phyloP scores from a whole-genome alignment of 2,329 filamentous ascomycete species.

The Tolypocladium tropicale region DNA sequence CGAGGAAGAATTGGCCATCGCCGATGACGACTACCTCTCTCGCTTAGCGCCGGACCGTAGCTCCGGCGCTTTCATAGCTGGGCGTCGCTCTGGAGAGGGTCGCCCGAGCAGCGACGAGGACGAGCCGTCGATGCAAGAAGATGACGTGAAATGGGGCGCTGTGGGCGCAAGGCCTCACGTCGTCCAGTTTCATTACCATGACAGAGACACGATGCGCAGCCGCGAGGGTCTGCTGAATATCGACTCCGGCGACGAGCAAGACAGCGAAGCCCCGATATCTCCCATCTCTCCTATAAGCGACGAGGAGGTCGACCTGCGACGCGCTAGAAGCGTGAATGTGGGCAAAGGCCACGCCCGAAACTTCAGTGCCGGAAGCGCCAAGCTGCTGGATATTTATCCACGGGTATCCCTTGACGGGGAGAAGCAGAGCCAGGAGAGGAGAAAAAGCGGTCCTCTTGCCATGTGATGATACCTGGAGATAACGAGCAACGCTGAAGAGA shows the following conservation, averaged over 20 bases:
- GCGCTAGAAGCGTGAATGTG: slow-evolving; percentile 62
- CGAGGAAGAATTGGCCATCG: slow-evolving; percentile 53
- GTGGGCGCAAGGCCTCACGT: slow-evolving; percentile 41
- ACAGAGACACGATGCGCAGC: slow-evolving; percentile 37
- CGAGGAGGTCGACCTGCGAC: slow-evolving; percentile 36
- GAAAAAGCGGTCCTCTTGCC: background rate
- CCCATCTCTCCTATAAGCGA: slow-evolving; percentile 16
- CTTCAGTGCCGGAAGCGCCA: slow-evolving; percentile 70
- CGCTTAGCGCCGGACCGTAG: slow-evolving; percentile 20
- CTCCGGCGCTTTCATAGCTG: slow-evolving; percentile 15
- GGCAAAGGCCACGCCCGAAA: slow-evolving; percentile 56
- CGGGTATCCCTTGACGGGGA: slow-evolving; percentile 37
- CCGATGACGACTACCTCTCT: slow-evolving; percentile 67
- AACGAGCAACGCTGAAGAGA: slow-evolving; percentile 20
- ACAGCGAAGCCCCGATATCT: slow-evolving; percentile 14
- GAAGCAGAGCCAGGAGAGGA: background rate
- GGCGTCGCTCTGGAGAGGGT: slow-evolving; percentile 39
- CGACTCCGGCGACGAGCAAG: slow-evolving; percentile 22
- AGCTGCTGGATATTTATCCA: slow-evolving; percentile 57
- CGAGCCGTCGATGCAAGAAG: slow-evolving; percentile 30
- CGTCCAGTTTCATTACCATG: slow-evolving; percentile 43
- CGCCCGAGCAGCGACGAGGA: slow-evolving; percentile 50
- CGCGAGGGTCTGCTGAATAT: slow-evolving; percentile 40
- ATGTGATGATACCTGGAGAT: slow-evolving; percentile 14
- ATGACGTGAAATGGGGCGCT: slow-evolving; percentile 41